These are phyloP conservation scores for Colletotrichum cordylinicola DNA, from an alignment of 2,329 filamentous ascomycete species.

Conservation along the genomic window DNA sequence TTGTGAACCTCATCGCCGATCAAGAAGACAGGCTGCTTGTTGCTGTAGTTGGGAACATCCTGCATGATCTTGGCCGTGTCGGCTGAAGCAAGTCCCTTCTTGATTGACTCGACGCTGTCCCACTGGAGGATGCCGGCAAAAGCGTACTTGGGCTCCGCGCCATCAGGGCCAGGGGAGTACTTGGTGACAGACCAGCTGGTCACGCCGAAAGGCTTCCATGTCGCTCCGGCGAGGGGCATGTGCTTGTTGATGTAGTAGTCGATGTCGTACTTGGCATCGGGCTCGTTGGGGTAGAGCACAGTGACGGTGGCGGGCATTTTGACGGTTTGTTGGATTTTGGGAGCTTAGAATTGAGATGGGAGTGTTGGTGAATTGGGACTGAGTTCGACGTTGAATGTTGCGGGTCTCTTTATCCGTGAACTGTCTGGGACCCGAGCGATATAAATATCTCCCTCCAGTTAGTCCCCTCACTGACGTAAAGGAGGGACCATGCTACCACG, in stretches of 20 bases:
- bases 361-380: not conserved
- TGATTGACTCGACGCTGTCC: not conserved
- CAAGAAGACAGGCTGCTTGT: constrained; percentile 42
- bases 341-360: not conserved
- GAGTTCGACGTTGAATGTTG: not conserved
- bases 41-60: constrained; percentile 18
- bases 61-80: constrained; percentile 5
- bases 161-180: constrained; percentile 1
- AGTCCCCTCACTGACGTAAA: constrained; percentile 16
- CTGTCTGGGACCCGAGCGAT: not conserved
- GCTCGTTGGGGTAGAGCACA: constrained; percentile 27
- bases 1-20: constrained; percentile 28
- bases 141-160: constrained; percentile 5
- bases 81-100: constrained; percentile 5
- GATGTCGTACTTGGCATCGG: constrained; percentile 22
- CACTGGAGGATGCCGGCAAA: constrained; percentile 7
- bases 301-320: constrained; percentile 15
- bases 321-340: not conserved
- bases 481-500: not conserved
- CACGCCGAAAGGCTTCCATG: constrained; percentile 5
- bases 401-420: not conserved
- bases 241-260: constrained; percentile 21
- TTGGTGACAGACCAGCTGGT: constrained; percentile 11
- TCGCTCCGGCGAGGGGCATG: constrained; percentile 7
- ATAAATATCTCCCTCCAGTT: not conserved